Percentiles rank a stretch among this genome's conserved stretches.
These are phyloP conservation scores for Blepharisma japonicum DNA, from an alignment of 73 alveolate genomes.

Conservation along the genomic window DNA sequence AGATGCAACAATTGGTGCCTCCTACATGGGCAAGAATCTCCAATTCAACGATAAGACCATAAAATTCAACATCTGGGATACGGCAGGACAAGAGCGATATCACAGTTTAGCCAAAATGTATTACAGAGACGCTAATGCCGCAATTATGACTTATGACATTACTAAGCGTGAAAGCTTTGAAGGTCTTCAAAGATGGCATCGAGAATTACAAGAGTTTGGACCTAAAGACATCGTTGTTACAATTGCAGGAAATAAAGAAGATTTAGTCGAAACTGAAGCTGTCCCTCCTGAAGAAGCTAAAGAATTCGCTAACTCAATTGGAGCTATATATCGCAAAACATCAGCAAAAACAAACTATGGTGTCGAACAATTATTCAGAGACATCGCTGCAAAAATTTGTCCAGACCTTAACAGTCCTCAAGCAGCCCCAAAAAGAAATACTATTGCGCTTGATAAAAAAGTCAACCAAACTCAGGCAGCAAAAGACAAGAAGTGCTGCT, in stretches of 20 bases:
- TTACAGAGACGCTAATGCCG: constrained; percentile 86
- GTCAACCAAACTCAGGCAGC: not conserved
- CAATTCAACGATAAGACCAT: constrained; percentile 30
- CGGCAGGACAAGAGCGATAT: constrained; percentile 90
- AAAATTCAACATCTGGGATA: constrained; percentile 77
- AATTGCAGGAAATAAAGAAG: constrained; percentile 85
- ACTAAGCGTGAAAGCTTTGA: constrained; percentile 62
- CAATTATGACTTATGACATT: constrained; percentile 73
- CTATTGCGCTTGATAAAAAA: not conserved
- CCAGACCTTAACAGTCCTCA: constrained; percentile 29
- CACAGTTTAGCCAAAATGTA: constrained; percentile 67
- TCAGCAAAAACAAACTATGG: constrained; percentile 62
- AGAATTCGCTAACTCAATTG: constrained; percentile 37
- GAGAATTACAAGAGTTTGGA: constrained; percentile 69
- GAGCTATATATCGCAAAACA: constrained; percentile 45
- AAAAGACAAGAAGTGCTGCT: constrained; percentile 6
- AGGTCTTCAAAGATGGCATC: constrained; percentile 66
- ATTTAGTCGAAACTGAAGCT: constrained; percentile 63
- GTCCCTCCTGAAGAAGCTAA: constrained; percentile 54
- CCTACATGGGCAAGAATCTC: constrained; percentile 59
- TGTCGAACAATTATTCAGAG: constrained; percentile 45
- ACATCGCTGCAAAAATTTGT: constrained; percentile 47
- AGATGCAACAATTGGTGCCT: constrained; percentile 79
- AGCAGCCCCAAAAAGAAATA: not conserved
- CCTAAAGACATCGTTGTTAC: constrained; percentile 64